A percentile compares a stretch with the other conserved stretches of the same genome.
Conservation (phyloP, 495 filamentous ascomycete species). For the Rhypophila decipiens region DNA sequence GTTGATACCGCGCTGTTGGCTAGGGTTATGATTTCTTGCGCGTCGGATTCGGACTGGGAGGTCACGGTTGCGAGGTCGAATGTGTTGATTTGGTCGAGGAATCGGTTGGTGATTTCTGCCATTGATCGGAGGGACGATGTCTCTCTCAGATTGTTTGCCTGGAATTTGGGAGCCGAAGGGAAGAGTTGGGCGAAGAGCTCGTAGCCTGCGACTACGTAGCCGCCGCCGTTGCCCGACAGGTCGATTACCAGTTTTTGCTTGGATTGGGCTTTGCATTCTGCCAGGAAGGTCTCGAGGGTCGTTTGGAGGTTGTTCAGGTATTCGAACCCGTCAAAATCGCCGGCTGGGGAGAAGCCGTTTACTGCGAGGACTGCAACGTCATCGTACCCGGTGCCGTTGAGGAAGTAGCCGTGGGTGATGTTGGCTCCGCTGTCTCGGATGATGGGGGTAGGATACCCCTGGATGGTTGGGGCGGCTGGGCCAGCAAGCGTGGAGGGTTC, state of each 20-base stretch:
- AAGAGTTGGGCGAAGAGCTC: constrained; percentile 35
- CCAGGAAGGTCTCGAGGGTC: constrained; percentile 32
- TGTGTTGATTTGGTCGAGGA: constrained; percentile 9
- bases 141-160: constrained; percentile 27
- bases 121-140: constrained; percentile 17
- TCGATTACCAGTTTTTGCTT: constrained; percentile 52
- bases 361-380: constrained; percentile 32
- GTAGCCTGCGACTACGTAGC: constrained; percentile 38
- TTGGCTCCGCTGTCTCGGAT: constrained; percentile 18
- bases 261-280: constrained; percentile 23
- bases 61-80: constrained; percentile 8
- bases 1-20: neutral
- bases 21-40: neutral
- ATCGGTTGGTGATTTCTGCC: constrained; percentile 11
- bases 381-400: constrained; percentile 34
- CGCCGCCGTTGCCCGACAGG: constrained; percentile 49
- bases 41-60: neutral
- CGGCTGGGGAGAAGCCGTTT: constrained; percentile 14
- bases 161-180: constrained; percentile 19
- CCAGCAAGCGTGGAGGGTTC: neutral
- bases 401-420: constrained; percentile 27
- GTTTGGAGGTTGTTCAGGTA: constrained; percentile 33
- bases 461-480: constrained; percentile 9
- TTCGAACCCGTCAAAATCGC: constrained; percentile 1
- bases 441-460: constrained; percentile 15